A percentile compares a stretch with the other conserved stretches of the same genome.
Conservation (phyloP, 2,329 filamentous ascomycete genomes). For the Penicillium verrucosum region DNA sequence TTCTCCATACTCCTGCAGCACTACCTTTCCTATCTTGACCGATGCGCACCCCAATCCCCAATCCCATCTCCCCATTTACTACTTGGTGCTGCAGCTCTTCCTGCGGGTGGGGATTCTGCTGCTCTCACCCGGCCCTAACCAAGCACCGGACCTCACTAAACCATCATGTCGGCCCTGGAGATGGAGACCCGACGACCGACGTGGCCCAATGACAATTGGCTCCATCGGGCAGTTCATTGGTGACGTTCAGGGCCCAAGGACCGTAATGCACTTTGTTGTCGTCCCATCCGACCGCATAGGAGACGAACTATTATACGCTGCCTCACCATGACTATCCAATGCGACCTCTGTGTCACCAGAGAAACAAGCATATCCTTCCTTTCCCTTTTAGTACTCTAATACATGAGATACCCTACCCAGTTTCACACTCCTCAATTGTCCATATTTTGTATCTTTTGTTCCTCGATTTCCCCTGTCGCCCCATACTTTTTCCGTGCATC, state of each 20-base stretch:
- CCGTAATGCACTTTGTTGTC: conserved; percentile 28
- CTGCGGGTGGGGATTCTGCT: conserved; percentile 30
- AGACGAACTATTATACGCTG: conserved; percentile 35
- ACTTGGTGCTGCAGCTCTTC: conserved; percentile 29
- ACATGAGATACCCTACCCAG: conserved; percentile 23
- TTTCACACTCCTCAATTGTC: conserved; percentile 20
- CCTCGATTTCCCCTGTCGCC: conserved; percentile 23
- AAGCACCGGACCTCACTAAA: conserved; percentile 23
- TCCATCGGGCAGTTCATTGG: conserved; percentile 33
- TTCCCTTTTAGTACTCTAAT: conserved; percentile 29
- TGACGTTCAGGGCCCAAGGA: conserved; percentile 33
- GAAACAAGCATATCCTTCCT: conserved; percentile 30
- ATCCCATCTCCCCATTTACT: conserved; percentile 21
- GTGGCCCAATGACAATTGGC: conserved; percentile 41
- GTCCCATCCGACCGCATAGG: conserved; percentile 28
- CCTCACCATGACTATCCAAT: conserved; percentile 32
- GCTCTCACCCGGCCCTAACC: conserved; percentile 29
- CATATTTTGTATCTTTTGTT: conserved; percentile 23
- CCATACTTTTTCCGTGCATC: conserved; percentile 25
- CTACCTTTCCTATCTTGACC: conserved; percentile 25
- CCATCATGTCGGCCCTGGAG: conserved; percentile 22
- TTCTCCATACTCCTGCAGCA: conserved; percentile 23
- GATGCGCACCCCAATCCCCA: conserved; percentile 17
- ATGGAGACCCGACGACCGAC: conserved; percentile 35
- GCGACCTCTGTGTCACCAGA: conserved; percentile 26